Evolutionary conservation across 139 green algal species (phyloP).

Genomic region (Haematococcus sp.): DNA sequence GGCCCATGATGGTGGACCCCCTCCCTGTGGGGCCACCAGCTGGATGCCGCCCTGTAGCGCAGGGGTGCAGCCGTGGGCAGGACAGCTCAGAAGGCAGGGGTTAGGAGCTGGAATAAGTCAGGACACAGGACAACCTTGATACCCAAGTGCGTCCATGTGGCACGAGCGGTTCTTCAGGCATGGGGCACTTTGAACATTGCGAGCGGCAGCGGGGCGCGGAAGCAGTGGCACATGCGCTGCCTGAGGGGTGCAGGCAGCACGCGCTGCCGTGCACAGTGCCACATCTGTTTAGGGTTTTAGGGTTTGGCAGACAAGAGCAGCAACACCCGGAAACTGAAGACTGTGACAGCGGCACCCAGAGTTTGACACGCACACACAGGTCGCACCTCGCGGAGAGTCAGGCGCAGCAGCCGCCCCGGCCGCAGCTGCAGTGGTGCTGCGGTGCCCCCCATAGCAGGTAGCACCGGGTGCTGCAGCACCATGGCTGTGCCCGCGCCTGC

Average conservation of each 20-base stretch:
- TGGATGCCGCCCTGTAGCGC: slow-evolving; percentile 31
- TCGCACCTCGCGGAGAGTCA: slow-evolving; percentile 54
- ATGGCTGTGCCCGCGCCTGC: neutral
- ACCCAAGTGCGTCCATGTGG: no score
- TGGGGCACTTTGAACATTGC: neutral
- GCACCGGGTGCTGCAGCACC: neutral
- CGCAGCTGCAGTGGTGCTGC: slow-evolving; percentile 24
- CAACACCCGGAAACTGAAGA: no score
- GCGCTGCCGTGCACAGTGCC: no score
- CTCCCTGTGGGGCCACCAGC: slow-evolving; percentile 6
- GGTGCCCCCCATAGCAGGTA: slow-evolving; percentile 1
- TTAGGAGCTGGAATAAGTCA: no score
- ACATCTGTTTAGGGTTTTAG: no score
- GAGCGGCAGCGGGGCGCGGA: neutral
- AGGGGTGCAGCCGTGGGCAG: neutral
- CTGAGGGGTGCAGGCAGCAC: no score
- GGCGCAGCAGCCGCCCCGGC: slow-evolving; percentile 66
- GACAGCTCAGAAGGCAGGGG: no score
- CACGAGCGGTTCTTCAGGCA: no score
- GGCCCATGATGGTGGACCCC: slow-evolving; percentile 48
- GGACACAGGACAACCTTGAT: no score
- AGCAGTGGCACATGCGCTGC: neutral
- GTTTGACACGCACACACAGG: no score
- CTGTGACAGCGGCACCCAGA: neutral
- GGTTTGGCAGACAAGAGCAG: no score